Percentiles rank a stretch among this genome's conserved stretches.
Conservation (phyloP, 2,329 filamentous ascomycete genomes). For the Emydomyces testavorans region DNA sequence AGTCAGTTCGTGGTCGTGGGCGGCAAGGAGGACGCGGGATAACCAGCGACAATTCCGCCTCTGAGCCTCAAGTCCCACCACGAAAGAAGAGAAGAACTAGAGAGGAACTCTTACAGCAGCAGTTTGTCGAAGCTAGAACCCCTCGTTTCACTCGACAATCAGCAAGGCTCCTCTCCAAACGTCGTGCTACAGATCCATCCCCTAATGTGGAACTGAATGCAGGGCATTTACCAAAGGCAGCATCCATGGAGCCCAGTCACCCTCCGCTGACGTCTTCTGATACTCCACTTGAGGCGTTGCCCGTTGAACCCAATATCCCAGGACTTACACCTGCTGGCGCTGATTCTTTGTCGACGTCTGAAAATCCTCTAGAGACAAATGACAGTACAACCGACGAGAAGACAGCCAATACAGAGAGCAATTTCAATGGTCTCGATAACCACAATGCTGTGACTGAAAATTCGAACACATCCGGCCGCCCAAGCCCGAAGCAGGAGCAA, state of each 20-base stretch:
- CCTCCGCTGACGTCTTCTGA: not conserved
- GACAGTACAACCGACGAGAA: not conserved
- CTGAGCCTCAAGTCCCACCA: constrained; percentile 2
- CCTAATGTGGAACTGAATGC: constrained; percentile 2
- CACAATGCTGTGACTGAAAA: too few species aligned
- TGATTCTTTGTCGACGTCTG: not conserved
- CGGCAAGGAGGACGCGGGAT: not conserved
- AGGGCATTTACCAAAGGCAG: constrained; percentile 2
- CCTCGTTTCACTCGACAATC: constrained; percentile 16
- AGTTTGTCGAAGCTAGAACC: not conserved
- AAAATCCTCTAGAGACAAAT: not conserved
- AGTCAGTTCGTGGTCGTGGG: not conserved
- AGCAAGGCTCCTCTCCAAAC: constrained; percentile 14
- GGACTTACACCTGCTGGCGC: not conserved
- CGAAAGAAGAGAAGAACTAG: constrained; percentile 9
- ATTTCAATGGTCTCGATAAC: not conserved
- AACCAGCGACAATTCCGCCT: not conserved
- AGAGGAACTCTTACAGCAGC: constrained; percentile 9
- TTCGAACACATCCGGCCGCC: not conserved
- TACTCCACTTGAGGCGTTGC: not conserved
- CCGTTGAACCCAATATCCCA: not conserved
- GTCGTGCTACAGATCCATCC: constrained; percentile 8
- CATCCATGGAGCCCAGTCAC: constrained; percentile 7
- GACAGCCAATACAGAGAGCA: not conserved
- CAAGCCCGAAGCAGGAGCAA: constrained; percentile 1